phyloP scores from a whole-genome alignment of 257 asterid species.

The Capsicum baccatum region DNA sequence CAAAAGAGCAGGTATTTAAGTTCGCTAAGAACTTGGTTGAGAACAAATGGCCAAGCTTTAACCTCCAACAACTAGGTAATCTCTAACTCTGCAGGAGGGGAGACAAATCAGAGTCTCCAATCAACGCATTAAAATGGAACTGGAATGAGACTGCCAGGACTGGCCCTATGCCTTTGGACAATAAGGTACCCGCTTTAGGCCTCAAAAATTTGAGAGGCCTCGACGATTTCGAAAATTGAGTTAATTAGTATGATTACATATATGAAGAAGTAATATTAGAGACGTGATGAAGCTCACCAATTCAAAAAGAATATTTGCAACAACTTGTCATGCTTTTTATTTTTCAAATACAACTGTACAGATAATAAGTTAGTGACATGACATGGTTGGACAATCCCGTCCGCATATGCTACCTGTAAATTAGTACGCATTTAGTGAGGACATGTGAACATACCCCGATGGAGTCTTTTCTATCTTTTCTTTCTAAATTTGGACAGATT shows the following conservation, averaged over 20 bases:
- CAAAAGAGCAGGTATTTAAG: slow-evolving; percentile 67
- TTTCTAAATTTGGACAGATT: neutral
- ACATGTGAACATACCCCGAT: neutral
- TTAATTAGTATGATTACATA: no score
- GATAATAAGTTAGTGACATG: neutral
- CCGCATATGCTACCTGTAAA: neutral
- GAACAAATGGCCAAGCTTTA: slow-evolving; percentile 52
- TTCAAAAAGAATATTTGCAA: no score
- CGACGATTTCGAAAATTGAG: no score
- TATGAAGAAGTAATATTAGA: no score
- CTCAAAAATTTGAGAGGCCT: no score
- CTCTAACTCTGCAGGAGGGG: slow-evolving; percentile 38
- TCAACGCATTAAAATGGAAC: slow-evolving; percentile 71
- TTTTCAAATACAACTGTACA: neutral
- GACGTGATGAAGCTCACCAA: no score
- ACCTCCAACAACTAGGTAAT: slow-evolving; percentile 25
- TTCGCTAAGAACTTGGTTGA: slow-evolving; percentile 65
- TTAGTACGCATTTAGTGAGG: neutral
- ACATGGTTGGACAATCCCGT: neutral
- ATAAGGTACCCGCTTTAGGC: no score
- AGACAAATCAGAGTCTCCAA: slow-evolving; percentile 85
- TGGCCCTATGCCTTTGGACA: no score
- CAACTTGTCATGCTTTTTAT: no score
- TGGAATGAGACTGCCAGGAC: slow-evolving; percentile 57
- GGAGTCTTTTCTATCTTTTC: neutral